Conservation (phyloP, 768 basidiomycete genomes). For the Daedaleopsis sinensis region DNA sequence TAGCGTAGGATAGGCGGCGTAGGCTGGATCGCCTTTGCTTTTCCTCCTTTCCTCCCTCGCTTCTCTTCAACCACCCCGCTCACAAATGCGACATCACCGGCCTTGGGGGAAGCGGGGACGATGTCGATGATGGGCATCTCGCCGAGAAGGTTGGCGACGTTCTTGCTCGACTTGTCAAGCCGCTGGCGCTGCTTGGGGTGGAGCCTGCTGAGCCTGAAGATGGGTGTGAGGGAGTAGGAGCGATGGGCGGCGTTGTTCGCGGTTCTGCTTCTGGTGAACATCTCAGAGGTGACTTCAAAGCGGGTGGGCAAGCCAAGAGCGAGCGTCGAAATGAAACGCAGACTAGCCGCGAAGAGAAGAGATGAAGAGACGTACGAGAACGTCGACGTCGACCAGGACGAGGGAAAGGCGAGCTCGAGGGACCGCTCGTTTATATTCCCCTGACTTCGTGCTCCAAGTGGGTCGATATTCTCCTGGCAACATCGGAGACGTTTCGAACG, state of each 20-base stretch:
- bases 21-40: constrained; percentile 5
- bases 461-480: neutral
- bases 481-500: neutral
- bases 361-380: constrained; percentile 1
- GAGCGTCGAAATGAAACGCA: neutral
- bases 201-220: constrained; percentile 13
- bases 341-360: constrained; percentile 16
- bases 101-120: constrained; percentile 3
- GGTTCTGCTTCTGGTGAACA: constrained; percentile 20
- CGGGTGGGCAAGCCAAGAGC: neutral
- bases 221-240: constrained; percentile 12
- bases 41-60: neutral
- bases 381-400: constrained; percentile 22
- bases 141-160: constrained; percentile 17
- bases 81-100: neutral
- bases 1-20: constrained; percentile 10
- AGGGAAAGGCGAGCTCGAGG: neutral
- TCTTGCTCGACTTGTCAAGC: constrained; percentile 20
- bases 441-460: neutral
- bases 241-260: constrained; percentile 13
- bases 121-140: constrained; percentile 19
- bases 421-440: constrained; percentile 1
- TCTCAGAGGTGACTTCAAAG: neutral
- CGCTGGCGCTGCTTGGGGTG: constrained; percentile 18
- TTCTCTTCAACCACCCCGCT: neutral